phyloP scores from a whole-genome alignment of 345 rosid genomes.

The Lepidium africanum region DNA sequence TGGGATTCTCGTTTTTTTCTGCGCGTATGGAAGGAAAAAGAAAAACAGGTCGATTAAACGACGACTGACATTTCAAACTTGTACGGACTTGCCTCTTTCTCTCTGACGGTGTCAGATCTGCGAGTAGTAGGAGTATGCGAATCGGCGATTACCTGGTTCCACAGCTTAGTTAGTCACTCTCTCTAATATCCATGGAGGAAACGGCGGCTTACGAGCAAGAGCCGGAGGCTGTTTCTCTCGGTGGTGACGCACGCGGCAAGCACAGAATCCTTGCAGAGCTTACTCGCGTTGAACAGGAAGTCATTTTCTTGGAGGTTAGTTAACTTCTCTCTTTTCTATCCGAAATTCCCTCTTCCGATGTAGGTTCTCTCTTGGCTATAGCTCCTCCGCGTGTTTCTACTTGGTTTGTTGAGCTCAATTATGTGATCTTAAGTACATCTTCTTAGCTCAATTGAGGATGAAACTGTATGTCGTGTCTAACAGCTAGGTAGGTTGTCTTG shows the following conservation, averaged over 20 bases:
- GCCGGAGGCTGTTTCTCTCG: constrained; percentile 19
- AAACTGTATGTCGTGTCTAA: too few relatives aligned
- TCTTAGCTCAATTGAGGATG: too few relatives aligned
- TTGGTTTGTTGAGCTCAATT: too few relatives aligned
- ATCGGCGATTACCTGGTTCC: neutral
- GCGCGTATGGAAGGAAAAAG: neutral
- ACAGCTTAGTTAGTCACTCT: neutral
- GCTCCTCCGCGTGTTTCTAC: too few relatives aligned
- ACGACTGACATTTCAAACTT: constrained; percentile 10
- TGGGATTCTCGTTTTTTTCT: neutral
- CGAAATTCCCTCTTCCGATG: too few relatives aligned
- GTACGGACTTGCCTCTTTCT: neutral
- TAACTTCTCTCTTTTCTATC: neutral
- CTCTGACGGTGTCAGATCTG: constrained; percentile 27
- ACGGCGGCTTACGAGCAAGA: constrained; percentile 6
- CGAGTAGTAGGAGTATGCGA: constrained; percentile 6
- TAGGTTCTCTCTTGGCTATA: too few relatives aligned
- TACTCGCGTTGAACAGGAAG: constrained; percentile 68
- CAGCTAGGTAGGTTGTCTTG: too few relatives aligned
- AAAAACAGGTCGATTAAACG: neutral
- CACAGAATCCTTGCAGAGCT: constrained; percentile 73
- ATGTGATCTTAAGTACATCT: too few relatives aligned
- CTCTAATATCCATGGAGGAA: neutral
- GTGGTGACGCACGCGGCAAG: constrained; percentile 52
- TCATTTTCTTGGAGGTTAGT: constrained; percentile 47